Conservation (phyloP, 208 protist species). For the Herpetomonas muscarum region DNA sequence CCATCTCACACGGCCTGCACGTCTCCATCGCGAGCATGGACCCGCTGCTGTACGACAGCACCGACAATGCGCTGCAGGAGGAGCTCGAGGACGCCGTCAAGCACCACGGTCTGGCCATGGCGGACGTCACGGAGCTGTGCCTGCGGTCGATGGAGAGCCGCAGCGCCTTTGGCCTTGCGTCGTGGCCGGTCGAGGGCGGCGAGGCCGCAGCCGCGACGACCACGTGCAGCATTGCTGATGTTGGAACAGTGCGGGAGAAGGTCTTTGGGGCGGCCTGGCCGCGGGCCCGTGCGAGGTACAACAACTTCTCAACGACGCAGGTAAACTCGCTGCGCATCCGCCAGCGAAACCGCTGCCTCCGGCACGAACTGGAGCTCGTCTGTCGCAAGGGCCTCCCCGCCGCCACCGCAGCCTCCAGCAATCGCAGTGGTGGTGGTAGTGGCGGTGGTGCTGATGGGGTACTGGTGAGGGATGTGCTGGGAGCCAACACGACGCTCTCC, state of each 20-base stretch:
- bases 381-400: constrained; percentile 14
- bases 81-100: constrained; percentile 54
- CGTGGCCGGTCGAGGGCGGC: constrained; percentile 3
- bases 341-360: constrained; percentile 45
- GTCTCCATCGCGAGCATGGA: constrained; percentile 96
- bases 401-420: neutral
- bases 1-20: constrained; percentile 93
- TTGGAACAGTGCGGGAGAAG: constrained; percentile 11
- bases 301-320: constrained; percentile 54
- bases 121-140: constrained; percentile 72
- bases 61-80: constrained; percentile 54
- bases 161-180: neutral
- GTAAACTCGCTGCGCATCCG: constrained; percentile 64
- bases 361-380: constrained; percentile 67
- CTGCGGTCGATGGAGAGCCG: constrained; percentile 29
- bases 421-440: too few relatives aligned
- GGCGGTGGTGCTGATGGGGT: too few relatives aligned
- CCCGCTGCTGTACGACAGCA: constrained; percentile 87
- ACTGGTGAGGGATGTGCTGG: too few relatives aligned
- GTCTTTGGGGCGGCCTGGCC: constrained; percentile 56
- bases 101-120: constrained; percentile 32
- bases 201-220: neutral
- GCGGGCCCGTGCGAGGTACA: constrained; percentile 37
- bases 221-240: constrained; percentile 16
- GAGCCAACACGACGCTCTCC: neutral